phyloP scores from a whole-genome alignment of 108 stramenopile species.

The Skeletonema marinoi region DNA sequence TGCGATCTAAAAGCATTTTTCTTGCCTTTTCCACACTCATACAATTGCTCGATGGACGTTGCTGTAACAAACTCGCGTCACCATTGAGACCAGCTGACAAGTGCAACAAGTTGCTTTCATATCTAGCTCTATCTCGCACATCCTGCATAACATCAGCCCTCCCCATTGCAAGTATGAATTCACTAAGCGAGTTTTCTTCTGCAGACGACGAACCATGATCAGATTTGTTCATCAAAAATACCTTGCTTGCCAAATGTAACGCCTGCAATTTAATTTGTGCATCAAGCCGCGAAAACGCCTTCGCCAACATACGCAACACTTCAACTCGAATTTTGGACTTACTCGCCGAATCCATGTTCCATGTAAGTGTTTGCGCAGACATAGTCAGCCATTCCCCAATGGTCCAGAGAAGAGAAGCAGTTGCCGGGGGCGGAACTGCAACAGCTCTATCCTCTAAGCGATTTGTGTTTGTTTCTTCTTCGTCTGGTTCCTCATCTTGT shows the following conservation, averaged over 20 bases:
- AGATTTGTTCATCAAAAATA: slow-evolving; percentile 51
- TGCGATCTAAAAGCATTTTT: slow-evolving; percentile 53
- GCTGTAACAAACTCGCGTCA: slow-evolving; percentile 61
- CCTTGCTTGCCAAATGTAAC: slow-evolving; percentile 91
- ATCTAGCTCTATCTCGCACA: slow-evolving; percentile 94
- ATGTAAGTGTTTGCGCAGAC: slow-evolving; percentile 16
- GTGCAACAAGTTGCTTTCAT: slow-evolving; percentile 84
- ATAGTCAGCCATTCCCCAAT: slow-evolving; percentile 73
- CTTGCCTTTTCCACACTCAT: slow-evolving; percentile 54
- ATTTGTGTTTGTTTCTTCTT: slow-evolving; percentile 33
- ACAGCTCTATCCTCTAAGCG: slow-evolving; percentile 38
- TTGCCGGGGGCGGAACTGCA: slow-evolving; percentile 56
- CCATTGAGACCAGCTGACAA: slow-evolving; percentile 54
- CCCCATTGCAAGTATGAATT: slow-evolving; percentile 94
- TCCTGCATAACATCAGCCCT: slow-evolving; percentile 91
- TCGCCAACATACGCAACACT: slow-evolving; percentile 83
- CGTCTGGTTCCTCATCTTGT: slow-evolving; percentile 45
- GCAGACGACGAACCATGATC: slow-evolving; percentile 13
- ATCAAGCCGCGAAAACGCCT: slow-evolving; percentile 70
- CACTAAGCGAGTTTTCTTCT: slow-evolving; percentile 63
- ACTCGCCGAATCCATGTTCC: slow-evolving; percentile 24
- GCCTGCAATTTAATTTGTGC: slow-evolving; percentile 86
- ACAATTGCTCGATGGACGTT: slow-evolving; percentile 20
- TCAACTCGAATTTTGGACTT: slow-evolving; percentile 70
- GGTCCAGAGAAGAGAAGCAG: slow-evolving; percentile 75